Conservation (phyloP, 495 filamentous ascomycete species). For the Penicillium egyptiacum region DNA sequence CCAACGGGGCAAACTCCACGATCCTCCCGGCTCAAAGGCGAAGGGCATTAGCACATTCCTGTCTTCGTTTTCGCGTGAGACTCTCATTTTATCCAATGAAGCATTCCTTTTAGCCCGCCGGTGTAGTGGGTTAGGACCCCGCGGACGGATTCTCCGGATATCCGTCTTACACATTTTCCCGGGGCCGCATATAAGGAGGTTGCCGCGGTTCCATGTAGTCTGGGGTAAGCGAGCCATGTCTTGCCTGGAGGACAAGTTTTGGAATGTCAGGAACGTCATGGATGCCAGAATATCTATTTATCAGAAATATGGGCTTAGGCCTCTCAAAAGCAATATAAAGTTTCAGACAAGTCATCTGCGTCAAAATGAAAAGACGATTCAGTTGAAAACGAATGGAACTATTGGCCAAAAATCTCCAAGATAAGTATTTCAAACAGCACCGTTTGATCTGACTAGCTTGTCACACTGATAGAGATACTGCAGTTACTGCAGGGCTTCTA, state of each 20-base stretch:
- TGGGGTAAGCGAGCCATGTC: conserved; percentile 7
- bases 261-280: neutral
- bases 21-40: conserved; percentile 8
- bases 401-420: neutral
- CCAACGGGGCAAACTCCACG: conserved; percentile 15
- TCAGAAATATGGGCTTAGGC: neutral
- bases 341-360: neutral
- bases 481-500: neutral
- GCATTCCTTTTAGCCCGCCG: conserved; percentile 17
- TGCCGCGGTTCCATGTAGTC: neutral
- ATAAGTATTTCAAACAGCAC: neutral
- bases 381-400: too few relatives aligned
- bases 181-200: conserved; percentile 10
- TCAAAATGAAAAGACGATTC: neutral
- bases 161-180: conserved; percentile 22
- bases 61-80: conserved; percentile 3
- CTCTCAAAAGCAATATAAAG: neutral
- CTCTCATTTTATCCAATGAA: conserved; percentile 8
- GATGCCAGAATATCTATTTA: neutral
- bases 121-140: conserved; percentile 17
- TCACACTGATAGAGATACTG: neutral
- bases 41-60: conserved; percentile 4
- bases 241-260: neutral
- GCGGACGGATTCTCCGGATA: conserved; percentile 26
- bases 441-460: neutral